phyloP scores from a whole-genome alignment of 169 alveolate genomes.

The Besnoitia besnoiti region DNA sequence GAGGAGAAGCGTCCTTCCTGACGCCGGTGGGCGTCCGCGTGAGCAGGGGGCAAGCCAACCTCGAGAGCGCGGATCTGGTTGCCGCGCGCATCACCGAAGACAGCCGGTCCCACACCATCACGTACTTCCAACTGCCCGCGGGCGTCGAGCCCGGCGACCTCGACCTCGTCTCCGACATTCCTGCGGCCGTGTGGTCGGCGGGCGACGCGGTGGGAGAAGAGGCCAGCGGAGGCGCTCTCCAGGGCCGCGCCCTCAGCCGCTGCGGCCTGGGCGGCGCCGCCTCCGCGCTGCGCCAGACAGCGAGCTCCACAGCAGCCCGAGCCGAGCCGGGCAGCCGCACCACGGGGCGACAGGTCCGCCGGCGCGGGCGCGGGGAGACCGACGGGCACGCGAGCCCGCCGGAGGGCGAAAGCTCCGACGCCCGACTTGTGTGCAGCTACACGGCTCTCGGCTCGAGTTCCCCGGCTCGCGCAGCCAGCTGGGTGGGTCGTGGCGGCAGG shows the following conservation, averaged over 20 bases:
- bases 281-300: neutral
- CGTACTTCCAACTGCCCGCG: conserved; percentile 1
- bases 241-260: neutral
- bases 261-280: neutral
- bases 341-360: neutral
- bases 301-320: neutral
- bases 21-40: conserved; percentile 26
- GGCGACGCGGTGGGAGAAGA: neutral
- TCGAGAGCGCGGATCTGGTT: neutral
- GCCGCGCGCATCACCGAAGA: conserved; percentile 13
- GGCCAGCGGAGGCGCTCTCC: neutral
- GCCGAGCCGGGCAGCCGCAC: neutral
- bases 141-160: conserved; percentile 23
- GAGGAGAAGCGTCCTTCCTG: neutral
- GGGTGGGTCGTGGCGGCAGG: neutral
- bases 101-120: neutral
- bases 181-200: neutral
- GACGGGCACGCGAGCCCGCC: neutral
- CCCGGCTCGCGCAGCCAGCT: neutral
- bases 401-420: neutral
- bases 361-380: neutral
- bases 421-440: neutral
- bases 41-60: neutral
- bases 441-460: neutral
- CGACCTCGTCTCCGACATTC: conserved; percentile 13